Percentiles rank a stretch among this genome's conserved stretches.
Conservation (phyloP, 768 basidiomycete species). For the Clathrus columnatus region DNA sequence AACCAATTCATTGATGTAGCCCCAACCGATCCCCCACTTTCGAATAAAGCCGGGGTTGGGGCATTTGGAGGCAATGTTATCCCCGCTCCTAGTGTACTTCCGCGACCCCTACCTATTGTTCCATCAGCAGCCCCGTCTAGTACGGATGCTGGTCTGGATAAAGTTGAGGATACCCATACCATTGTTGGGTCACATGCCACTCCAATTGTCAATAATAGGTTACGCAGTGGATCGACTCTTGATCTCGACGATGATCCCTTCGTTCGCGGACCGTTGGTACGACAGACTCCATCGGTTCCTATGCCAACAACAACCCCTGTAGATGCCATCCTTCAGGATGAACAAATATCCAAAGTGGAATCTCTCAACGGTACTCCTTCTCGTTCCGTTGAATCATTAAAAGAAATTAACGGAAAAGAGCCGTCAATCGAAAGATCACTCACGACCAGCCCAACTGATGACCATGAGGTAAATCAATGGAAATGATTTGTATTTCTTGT, state of each 20-base stretch:
- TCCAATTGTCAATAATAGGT: not conserved
- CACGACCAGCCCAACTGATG: not conserved
- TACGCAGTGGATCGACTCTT: not conserved
- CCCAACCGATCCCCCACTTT: not conserved
- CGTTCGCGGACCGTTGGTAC: not conserved
- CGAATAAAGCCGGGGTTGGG: not conserved
- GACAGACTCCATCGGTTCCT: not conserved
- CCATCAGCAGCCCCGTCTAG: not conserved
- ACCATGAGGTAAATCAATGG: not conserved
- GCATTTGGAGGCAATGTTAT: not conserved
- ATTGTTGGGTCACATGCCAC: too few relatives aligned
- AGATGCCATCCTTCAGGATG: too few relatives aligned
- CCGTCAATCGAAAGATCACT: not conserved
- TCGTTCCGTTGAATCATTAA: not conserved
- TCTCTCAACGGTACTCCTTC: too few relatives aligned
- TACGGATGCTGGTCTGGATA: not conserved
- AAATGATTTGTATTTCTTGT: not conserved
- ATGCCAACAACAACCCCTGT: not conserved
- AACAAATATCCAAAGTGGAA: too few relatives aligned
- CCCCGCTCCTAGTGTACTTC: too few relatives aligned
- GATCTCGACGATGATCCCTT: not conserved
- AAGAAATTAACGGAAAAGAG: not conserved
- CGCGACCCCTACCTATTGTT: too few relatives aligned
- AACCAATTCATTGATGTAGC: not conserved
- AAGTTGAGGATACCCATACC: not conserved